Base-by-base conservation (phyloP, 2,329 filamentous ascomycete species). In the Fusarium piperis region DNA sequence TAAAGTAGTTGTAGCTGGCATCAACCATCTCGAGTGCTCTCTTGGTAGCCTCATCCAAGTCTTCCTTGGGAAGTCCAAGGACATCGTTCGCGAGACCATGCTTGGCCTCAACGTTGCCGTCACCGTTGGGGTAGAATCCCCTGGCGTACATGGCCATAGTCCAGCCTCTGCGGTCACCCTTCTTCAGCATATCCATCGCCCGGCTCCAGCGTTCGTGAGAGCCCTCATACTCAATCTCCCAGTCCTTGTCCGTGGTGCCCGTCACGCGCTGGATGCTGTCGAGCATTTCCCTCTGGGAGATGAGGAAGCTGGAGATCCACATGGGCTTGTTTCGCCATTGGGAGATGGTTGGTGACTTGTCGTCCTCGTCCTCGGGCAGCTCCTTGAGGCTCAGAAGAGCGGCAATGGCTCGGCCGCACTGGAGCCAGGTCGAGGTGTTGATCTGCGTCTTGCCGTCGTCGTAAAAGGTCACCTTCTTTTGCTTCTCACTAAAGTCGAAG, bases 211-310 rank as follows among this genome's bases (percentile, higher is more conserved):
- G 84, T 76, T 88, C 79, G 56, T 81, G 74, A 1, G 81, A 79
- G 0, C 77, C 72, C 77, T 90, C 85, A 13, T 84, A 79, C 2
- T 76, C 82, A 59, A 93, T 84, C 5, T 78, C 39, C 75, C 75
- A 77, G 76, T 92, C 90, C 0, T 79, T 79, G 39, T 90, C 87
- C 2, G 81, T 87, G 0, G 86, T 89, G 0, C 85, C 85, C 0
- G 88, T 87, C 13, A 90, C 89, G 1, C 89, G 86, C 71, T 90
- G 85, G 10, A 91, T 78, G 28, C 85, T 86, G 39, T 87, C 86
- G 63, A 93, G 85, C 83, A 93, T 92, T 18, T 93, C 90, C 13
- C 84, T 83, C 78, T 93, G 91, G 57, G 80, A 88, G 62, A 91
- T 68, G 6, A 81, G 77, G 81, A 91, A 93, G 59, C 87, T 89